Percentiles rank a stretch among this genome's conserved stretches.
These are phyloP conservation scores for Parastagonospora avenae DNA, from an alignment of 2,329 filamentous ascomycete genomes.

Conservation along the genomic window DNA sequence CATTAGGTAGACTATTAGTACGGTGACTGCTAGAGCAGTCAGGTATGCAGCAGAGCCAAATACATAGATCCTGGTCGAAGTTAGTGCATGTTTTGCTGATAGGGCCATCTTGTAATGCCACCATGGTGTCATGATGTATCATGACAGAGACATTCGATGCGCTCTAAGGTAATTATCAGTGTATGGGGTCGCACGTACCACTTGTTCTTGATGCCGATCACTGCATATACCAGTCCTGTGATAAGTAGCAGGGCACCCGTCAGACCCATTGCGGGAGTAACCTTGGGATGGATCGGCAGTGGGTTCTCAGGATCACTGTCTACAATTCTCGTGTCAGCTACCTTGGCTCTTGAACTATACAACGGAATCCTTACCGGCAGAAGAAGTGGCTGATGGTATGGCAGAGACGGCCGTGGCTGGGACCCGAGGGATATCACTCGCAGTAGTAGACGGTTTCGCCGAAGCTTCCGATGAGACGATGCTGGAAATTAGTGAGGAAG, in stretches of 20 bases:
- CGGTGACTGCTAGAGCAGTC: constrained; percentile 72
- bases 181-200: constrained; percentile 50
- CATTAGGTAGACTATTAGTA: constrained; percentile 90
- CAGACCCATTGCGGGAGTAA: constrained; percentile 83
- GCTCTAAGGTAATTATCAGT: background rate
- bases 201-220: constrained; percentile 83
- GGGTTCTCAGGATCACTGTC: constrained; percentile 16
- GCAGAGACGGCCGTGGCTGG: constrained; percentile 20
- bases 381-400: constrained; percentile 21
- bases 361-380: constrained; percentile 18
- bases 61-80: constrained; percentile 40
- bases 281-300: constrained; percentile 72
- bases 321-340: constrained; percentile 5
- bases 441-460: constrained; percentile 11
- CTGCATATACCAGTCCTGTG: constrained; percentile 70
- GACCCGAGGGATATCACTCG: constrained; percentile 19
- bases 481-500: constrained; percentile 18
- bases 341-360: background rate
- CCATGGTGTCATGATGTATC: too few relatives aligned
- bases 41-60: constrained; percentile 81
- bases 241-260: constrained; percentile 77
- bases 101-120: background rate
- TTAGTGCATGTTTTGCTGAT: constrained; percentile 15
- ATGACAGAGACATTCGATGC: background rate
- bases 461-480: constrained; percentile 18